Evolutionary conservation across 805 yeast genomes (phyloP), one percentile per base, ranked within the genome.

Genomic region (Pichia sporocuriosa): DNA sequence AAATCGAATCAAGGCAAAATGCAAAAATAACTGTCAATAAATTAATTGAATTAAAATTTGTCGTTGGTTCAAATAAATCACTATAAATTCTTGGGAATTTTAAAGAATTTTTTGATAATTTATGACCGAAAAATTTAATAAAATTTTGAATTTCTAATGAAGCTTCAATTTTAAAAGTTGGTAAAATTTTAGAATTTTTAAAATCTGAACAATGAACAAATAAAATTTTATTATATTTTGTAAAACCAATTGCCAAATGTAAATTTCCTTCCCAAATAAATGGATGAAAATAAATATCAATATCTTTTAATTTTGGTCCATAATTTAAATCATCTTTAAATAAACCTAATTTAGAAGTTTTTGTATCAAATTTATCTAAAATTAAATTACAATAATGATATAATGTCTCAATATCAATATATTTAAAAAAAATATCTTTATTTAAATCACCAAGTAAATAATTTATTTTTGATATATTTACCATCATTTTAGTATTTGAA

Each of bases 221-320:
- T 3, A 61, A 50, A 12, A 61, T 45, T 35, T 53, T 57, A 22
- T 50, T 48, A 24, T 42, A 40, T 9, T 49, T 38, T 27, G 47
- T 48, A 34, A 62, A 55, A 17, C 57, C 63, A 19, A 62, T 43
- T 1, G 63, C 65, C 16, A 62, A 41, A 45, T 62, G 63, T 66
- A 66, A 62, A 30, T 58, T 52, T 21, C 52, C 51, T 11, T 48
- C 49, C 58, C 59, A 59, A 16, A 35, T 39, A 28, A 62, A 59
- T 4, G 67, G 67, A 37, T 57, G 61, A 33, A 62, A 52, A 8
- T 54, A 42, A 19, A 59, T 32, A n/a, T 52, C 55, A 13, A 48
- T 39, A 16, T 22, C 6, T 9, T 42, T 36, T 1, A 30, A 32
- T 28, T 47, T 53, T 1, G 67, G 66, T 1, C 66, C 66, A 44